These are phyloP conservation scores for Spencermartinsiella ligniputridi DNA, from an alignment of 1,139 yeast genomes.

Conservation along the genomic window DNA sequence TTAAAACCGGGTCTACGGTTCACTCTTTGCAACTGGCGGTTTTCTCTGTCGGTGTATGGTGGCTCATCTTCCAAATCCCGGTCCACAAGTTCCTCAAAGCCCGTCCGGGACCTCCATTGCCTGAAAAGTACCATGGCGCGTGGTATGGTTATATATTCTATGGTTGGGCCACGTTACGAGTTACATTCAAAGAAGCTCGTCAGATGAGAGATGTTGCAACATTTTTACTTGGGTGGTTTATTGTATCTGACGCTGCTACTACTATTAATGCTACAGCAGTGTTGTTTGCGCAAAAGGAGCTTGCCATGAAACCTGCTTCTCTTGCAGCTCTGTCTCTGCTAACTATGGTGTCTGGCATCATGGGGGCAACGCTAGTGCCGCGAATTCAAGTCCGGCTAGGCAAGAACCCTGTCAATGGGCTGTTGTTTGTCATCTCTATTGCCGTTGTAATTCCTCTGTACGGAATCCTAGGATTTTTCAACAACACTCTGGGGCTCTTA, in stretches of 20 bases:
- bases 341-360: conserved; percentile 58
- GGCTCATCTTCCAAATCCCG: conserved; percentile 64
- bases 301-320: conserved; percentile 59
- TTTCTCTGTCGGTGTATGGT: conserved; percentile 61
- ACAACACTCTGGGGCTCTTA: conserved; percentile 48
- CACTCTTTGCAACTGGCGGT: conserved; percentile 47
- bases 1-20: conserved; percentile 39
- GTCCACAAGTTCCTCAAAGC: conserved; percentile 43
- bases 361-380: conserved; percentile 56
- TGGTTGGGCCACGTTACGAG: conserved; percentile 56
- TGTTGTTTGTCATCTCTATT: conserved; percentile 52
- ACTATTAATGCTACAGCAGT: conserved; percentile 73
- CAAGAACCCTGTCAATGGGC: conserved; percentile 40
- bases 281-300: conserved; percentile 60
- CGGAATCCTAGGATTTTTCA: conserved; percentile 58
- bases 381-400: conserved; percentile 40
- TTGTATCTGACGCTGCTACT: conserved; percentile 63
- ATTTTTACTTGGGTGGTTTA: conserved; percentile 64
- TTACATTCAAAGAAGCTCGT: conserved; percentile 52
- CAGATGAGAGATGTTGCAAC: conserved; percentile 55
- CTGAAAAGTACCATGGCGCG: conserved; percentile 13
- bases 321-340: conserved; percentile 57
- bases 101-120: conserved; percentile 38
- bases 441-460: conserved; percentile 61
- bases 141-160: conserved; percentile 30